Conservation (phyloP, 2,329 filamentous ascomycete genomes). For the Exophiala lecanii-corni region DNA sequence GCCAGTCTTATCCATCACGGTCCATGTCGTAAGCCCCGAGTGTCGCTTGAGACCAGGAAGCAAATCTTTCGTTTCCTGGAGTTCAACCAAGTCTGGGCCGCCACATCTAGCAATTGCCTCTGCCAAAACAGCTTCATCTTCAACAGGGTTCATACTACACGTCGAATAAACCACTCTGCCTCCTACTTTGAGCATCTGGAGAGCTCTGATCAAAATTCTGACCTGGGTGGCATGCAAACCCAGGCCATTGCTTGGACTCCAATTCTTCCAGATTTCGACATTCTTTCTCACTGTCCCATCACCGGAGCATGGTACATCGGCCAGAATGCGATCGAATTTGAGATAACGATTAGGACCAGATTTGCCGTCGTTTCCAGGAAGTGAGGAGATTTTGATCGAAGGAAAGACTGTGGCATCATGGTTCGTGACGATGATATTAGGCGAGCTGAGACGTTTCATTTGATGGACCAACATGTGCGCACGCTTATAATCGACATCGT, state of each 20-base stretch:
- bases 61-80: slow-evolving; percentile 76
- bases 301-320: slow-evolving; percentile 94
- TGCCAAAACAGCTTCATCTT: slow-evolving; percentile 89
- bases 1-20: slow-evolving; percentile 81
- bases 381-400: slow-evolving; percentile 74
- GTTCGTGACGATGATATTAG: slow-evolving; percentile 94
- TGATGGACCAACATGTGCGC: slow-evolving; percentile 97
- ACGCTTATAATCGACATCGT: slow-evolving; percentile 94
- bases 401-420: slow-evolving; percentile 96
- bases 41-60: slow-evolving; percentile 72
- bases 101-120: slow-evolving; percentile 88
- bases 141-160: slow-evolving; percentile 97
- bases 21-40: slow-evolving; percentile 76
- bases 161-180: slow-evolving; percentile 96
- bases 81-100: slow-evolving; percentile 71
- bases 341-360: slow-evolving; percentile 65
- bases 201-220: slow-evolving; percentile 80
- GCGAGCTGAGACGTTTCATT: slow-evolving; percentile 92
- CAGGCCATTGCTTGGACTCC: slow-evolving; percentile 80
- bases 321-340: slow-evolving; percentile 94
- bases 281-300: slow-evolving; percentile 95
- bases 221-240: slow-evolving; percentile 84
- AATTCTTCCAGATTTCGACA: slow-evolving; percentile 88
- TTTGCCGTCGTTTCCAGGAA: slow-evolving; percentile 48
- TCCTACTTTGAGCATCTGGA: slow-evolving; percentile 94